Percentiles rank a stretch among this genome's conserved stretches.
Evolutionary conservation across 2,329 filamentous ascomycete species (phyloP).

Genomic region (Diplocarpon rosae): DNA sequence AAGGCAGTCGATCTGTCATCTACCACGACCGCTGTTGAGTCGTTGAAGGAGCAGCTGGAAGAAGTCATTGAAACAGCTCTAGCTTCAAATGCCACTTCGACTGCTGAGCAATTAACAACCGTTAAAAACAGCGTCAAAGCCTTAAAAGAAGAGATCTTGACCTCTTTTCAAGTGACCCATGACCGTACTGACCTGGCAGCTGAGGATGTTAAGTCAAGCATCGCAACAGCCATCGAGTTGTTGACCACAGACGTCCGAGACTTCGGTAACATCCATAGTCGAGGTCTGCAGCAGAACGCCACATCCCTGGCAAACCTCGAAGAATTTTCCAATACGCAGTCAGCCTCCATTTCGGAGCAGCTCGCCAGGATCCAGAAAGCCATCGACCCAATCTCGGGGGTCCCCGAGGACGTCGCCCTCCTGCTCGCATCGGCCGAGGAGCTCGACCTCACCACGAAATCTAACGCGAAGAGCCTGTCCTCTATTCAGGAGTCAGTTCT

Average conservation of each 20-base stretch:
- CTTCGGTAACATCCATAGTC: not conserved
- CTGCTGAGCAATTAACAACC: no score
- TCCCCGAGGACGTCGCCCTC: not conserved
- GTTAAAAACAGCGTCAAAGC: no score
- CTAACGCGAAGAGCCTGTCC: not conserved
- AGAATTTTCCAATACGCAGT: not conserved
- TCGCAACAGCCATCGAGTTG: not conserved
- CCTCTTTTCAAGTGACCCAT: slow-evolving; percentile 1
- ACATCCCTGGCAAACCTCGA: not conserved
- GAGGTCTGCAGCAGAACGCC: not conserved
- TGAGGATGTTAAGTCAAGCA: slow-evolving; percentile 6
- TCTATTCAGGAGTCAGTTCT: not conserved
- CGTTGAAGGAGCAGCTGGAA: slow-evolving; percentile 3
- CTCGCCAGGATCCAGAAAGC: not conserved
- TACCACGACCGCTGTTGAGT: slow-evolving; percentile 6
- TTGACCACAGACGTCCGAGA: not conserved
- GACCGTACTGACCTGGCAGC: not conserved
- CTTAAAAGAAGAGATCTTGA: slow-evolving; percentile 9
- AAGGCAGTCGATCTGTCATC: slow-evolving; percentile 8
- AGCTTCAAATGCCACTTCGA: no score
- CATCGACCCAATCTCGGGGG: not conserved
- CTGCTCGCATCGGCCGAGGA: not conserved
- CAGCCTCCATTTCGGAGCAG: not conserved
- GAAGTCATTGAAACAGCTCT: not conserved
- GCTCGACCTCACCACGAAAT: not conserved